Base-by-base conservation (phyloP, 2,329 filamentous ascomycete genomes). In the Aspergillus arachidicola region DNA sequence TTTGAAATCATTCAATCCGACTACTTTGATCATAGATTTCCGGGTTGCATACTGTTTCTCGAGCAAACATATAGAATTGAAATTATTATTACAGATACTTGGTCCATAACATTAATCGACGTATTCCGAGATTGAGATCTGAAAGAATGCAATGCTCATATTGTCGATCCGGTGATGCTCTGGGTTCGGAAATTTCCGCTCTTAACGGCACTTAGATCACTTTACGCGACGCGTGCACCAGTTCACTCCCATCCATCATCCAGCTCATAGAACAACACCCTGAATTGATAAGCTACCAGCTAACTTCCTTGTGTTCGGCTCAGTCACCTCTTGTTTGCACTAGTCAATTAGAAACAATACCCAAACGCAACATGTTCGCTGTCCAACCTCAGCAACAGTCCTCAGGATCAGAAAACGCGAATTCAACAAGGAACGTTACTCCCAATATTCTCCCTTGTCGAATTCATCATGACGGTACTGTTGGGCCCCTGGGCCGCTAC, bases 361-460 rank as follows among this genome's bases (percentile, higher is more conserved):
- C 28, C 43, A 38, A 41, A 56, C 50, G 41, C 51, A 55, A 43
- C 23, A 80, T 79, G 75, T 77, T 78, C 59, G 69, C 75, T 60
- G 69, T 81, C 56, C 71, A 78, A 65, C 62, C 74, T 41, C 59
- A 70, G 60, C 67, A 69, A 66, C 61, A 66, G 53, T 58, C 63
- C 51, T 53, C 67, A 21, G 59, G 62, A 54, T 66, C 69, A 16
- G 66, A 68, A n/a, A 64, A 64, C 38, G 61, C 66, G 19, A 58
- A 66, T 4, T 64, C 70, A 38, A 64, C 62, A 5, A 64, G 67
- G 19, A 82, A 83, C 63, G 82, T 82, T 60, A 86, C 83, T 0
- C 86, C 90, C 4, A 90, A 97, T 72, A 80, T 97, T 23, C 83
- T 97, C 16, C 93, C 94, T 4, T 95, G 92, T 71, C 86, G 87